Evolutionary conservation across 495 filamentous ascomycete species (phyloP).

Genomic region (Neurospora tetraspora): DNA sequence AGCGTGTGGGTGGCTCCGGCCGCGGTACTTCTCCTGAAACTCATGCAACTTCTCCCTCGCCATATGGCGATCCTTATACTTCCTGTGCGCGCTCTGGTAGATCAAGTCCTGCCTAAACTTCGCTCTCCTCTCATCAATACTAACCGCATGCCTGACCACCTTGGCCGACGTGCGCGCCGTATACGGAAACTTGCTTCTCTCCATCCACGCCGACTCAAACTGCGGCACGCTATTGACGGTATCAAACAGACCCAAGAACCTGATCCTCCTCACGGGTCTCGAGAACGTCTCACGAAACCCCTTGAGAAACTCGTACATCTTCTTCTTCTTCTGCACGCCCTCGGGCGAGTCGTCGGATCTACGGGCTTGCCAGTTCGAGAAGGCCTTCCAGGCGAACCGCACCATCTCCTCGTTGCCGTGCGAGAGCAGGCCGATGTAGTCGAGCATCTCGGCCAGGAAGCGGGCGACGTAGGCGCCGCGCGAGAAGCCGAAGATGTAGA

Average conservation of each 20-base stretch:
- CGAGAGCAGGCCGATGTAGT: conserved; percentile 68
- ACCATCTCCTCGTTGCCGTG: conserved; percentile 85
- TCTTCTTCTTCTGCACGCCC: conserved; percentile 45
- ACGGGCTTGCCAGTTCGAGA: conserved; percentile 72
- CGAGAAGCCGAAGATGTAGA: conserved; percentile 77
- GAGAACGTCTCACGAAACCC: conserved; percentile 81
- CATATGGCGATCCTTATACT: conserved; percentile 18
- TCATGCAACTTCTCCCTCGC: conserved; percentile 32
- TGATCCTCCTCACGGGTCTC: conserved; percentile 61
- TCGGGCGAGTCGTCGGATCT: conserved; percentile 45
- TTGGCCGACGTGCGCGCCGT: conserved; percentile 68
- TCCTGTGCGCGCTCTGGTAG: conserved; percentile 41
- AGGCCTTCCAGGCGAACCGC: conserved; percentile 80
- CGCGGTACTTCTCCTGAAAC: conserved; percentile 30
- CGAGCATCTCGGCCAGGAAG: conserved; percentile 80
- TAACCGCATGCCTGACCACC: conserved; percentile 61
- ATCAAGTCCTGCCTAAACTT: conserved; percentile 63
- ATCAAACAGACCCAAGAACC: conserved; percentile 62
- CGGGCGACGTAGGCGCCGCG: conserved; percentile 81
- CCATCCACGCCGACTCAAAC: conserved; percentile 81
- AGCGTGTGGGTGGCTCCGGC: not conserved
- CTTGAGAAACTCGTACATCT: conserved; percentile 68
- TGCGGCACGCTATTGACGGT: conserved; percentile 75
- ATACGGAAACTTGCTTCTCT: conserved; percentile 72
- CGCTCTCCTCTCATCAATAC: conserved; percentile 68